Conservation (phyloP, 2,329 filamentous ascomycete genomes). For the Orbilia ellipsospora region DNA sequence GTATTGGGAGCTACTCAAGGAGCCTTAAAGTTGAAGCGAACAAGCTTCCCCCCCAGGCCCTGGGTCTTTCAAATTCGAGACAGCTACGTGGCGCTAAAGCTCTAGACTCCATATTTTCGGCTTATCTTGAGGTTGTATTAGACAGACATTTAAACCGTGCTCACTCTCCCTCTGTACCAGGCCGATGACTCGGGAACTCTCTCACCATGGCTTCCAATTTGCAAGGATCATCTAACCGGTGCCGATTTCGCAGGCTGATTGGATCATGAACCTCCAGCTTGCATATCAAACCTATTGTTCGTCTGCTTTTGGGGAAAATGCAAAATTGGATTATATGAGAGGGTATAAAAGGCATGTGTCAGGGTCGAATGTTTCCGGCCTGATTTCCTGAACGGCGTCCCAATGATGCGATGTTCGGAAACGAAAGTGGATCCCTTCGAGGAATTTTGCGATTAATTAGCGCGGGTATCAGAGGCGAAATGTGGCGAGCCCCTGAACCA, state of each 20-base stretch:
- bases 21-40: too few species aligned
- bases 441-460: slow-evolving; percentile 55
- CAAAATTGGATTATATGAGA: slow-evolving; percentile 39
- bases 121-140: too few species aligned
- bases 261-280: slow-evolving; percentile 29
- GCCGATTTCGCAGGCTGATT: slow-evolving; percentile 38
- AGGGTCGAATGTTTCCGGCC: slow-evolving; percentile 18
- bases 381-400: slow-evolving; percentile 13
- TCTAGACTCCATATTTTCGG: too few species aligned
- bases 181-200: too few species aligned
- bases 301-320: slow-evolving; percentile 27
- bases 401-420: slow-evolving; percentile 21
- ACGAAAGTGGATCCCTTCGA: slow-evolving; percentile 52
- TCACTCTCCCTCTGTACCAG: too few species aligned
- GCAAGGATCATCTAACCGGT: slow-evolving; percentile 32
- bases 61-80: too few species aligned
- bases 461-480: slow-evolving; percentile 51
- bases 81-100: too few species aligned
- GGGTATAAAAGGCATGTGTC: slow-evolving; percentile 27
- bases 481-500: slow-evolving; percentile 55
- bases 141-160: too few species aligned
- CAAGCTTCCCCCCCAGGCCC: too few species aligned
- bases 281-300: slow-evolving; percentile 32
- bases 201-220: neutral
- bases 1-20: too few species aligned